Percentiles rank a stretch among this genome's conserved stretches.
Evolutionary conservation across 2,329 filamentous ascomycete species (phyloP).

Genomic region (Fusarium sp.): DNA sequence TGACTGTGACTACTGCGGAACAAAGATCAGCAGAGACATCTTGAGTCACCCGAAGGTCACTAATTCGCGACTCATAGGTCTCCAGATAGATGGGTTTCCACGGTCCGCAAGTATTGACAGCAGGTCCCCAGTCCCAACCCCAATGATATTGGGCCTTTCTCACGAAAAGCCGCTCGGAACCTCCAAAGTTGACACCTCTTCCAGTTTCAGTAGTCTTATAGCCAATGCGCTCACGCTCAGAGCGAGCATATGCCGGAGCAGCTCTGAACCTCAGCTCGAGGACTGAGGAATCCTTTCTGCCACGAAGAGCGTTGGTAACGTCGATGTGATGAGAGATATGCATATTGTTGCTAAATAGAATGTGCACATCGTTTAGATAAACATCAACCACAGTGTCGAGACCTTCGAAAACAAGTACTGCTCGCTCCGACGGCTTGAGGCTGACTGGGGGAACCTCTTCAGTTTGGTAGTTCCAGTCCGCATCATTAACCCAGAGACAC

Average conservation of each 20-base stretch:
- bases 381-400: slow-evolving; percentile 2
- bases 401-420: background rate
- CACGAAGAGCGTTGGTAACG: accelerated
- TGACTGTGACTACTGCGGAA: background rate
- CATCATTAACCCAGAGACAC: slow-evolving; percentile 13
- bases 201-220: background rate
- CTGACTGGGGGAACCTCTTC: background rate
- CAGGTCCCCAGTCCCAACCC: slow-evolving; percentile 20
- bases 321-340: background rate
- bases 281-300: accelerated
- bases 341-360: slow-evolving; percentile 7
- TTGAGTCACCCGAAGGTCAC: background rate
- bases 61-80: background rate
- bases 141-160: slow-evolving; percentile 13
- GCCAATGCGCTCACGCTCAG: background rate
- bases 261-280: background rate
- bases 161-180: background rate
- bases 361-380: background rate
- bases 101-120: background rate
- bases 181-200: background rate
- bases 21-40: background rate
- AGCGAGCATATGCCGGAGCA: background rate
- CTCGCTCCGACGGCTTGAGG: background rate
- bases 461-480: background rate
- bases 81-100: slow-evolving; percentile 2